Evolutionary conservation across 495 filamentous ascomycete species (phyloP), one percentile per base, ranked within the genome.

Genomic region (Amorphotheca resinae): DNA sequence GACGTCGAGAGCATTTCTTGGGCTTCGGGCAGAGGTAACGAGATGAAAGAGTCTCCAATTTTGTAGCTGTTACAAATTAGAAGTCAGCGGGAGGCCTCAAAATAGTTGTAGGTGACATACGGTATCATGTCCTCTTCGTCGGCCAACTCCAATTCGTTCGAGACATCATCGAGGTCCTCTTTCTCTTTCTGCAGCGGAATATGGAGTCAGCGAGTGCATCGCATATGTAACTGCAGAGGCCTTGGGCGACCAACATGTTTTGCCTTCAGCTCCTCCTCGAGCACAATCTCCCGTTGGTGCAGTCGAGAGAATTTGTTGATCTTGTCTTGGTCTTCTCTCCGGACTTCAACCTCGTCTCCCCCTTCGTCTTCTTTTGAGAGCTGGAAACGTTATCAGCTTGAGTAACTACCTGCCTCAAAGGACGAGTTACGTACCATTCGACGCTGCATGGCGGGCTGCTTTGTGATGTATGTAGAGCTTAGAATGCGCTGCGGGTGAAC

Each of bases 221-320:
- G n/a, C n/a, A n/a, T n/a, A n/a, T n/a, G n/a, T n/a, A n/a, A 20
- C 18, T 9, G 21, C 9, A 11, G 14, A 2, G 35, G 18, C 21
- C 1, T 1, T 6, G 22, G 9, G 14, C 3, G n/a, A 62, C 75
- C 39, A 59, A 95, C 91, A 57, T 81, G 78, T 59, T 93, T 95
- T 4, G 56, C 59, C 52, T 85, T 85, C 59, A 98, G 64, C 51
- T 87, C 79, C 12, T 88, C 85, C 60, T 89, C 81, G 15, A 96
- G 60, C 7, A 65, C 56, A 2, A 78, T 65, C 61, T 94, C 82
- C 21, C 82, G 78, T 59, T 93, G 85, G 61, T 98, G 93, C 38
- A 98, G 69, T 28, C 87, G 77, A 60, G 88, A 95, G 68, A 98
- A 98, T 40, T 80, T 81, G 64, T 96, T 98, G 72, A 98, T 98